Conservation (phyloP, 257 asterid genomes). For the Solanum pennellii region DNA sequence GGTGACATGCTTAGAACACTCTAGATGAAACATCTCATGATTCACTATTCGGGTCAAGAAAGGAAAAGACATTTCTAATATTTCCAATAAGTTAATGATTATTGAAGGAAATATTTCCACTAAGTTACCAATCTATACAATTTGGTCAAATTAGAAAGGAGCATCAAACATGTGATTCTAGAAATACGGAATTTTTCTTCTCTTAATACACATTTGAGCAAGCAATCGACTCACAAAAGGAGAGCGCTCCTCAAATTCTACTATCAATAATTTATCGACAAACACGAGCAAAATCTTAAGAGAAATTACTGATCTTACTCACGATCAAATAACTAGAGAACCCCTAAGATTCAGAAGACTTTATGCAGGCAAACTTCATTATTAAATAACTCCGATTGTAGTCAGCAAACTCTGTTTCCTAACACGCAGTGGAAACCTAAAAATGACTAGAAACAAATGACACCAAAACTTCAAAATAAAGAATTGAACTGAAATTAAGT, state of each 20-base stretch:
- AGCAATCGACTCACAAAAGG: neutral
- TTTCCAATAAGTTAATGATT: neutral
- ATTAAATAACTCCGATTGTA: neutral
- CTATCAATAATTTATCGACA: neutral
- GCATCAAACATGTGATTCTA: neutral
- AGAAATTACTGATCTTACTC: neutral
- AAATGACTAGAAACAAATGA: neutral
- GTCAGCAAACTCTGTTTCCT: neutral
- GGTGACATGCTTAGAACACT: neutral
- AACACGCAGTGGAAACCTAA: neutral
- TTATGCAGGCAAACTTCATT: neutral
- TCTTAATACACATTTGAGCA: neutral
- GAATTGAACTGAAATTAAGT: neutral
- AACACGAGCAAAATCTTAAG: neutral
- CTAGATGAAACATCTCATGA: neutral
- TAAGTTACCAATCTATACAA: neutral
- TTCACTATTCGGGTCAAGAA: neutral
- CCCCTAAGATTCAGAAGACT: neutral
- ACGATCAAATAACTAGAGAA: neutral
- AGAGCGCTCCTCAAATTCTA: neutral
- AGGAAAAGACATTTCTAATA: neutral
- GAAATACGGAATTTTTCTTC: neutral
- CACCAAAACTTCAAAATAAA: neutral
- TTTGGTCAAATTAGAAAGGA: neutral
- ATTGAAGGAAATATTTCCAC: neutral